Conservation (phyloP, 2,329 filamentous ascomycete species). For the Teratosphaeria nubilosa region DNA sequence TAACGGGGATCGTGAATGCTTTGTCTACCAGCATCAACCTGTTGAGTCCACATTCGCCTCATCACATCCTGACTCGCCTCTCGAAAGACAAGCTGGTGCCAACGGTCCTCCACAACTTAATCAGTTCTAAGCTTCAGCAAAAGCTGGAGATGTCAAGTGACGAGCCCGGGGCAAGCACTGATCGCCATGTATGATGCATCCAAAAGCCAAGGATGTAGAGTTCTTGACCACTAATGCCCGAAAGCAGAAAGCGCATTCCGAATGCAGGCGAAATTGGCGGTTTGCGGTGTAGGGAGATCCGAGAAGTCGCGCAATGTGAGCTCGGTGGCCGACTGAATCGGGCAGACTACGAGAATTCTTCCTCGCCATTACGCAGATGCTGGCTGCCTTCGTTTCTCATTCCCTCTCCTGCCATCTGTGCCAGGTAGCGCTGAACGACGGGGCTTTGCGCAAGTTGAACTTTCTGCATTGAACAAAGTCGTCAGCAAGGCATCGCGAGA, state of each 20-base stretch:
- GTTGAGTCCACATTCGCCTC: background rate
- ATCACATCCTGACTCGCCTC: background rate
- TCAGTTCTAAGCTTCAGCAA: background rate
- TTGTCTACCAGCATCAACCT: background rate
- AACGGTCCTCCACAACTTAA: background rate
- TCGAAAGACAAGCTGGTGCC: background rate
- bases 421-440: conserved; percentile 23
- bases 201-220: background rate
- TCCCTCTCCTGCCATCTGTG: conserved; percentile 7
- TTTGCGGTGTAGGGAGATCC: background rate
- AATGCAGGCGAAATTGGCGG: background rate
- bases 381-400: background rate
- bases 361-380: background rate
- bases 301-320: background rate
- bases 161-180: no score
- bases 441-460: conserved; percentile 19
- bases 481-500: background rate
- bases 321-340: background rate
- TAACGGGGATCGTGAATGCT: background rate
- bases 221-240: no score
- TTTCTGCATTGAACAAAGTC: conserved; percentile 17
- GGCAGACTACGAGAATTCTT: conserved; percentile 1
- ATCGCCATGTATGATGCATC: no score
- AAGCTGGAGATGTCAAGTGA: background rate
- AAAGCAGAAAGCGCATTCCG: background rate